These are phyloP conservation scores for Rhizopogon vulgaris DNA, from an alignment of 768 basidiomycete genomes.

Conservation along the genomic window DNA sequence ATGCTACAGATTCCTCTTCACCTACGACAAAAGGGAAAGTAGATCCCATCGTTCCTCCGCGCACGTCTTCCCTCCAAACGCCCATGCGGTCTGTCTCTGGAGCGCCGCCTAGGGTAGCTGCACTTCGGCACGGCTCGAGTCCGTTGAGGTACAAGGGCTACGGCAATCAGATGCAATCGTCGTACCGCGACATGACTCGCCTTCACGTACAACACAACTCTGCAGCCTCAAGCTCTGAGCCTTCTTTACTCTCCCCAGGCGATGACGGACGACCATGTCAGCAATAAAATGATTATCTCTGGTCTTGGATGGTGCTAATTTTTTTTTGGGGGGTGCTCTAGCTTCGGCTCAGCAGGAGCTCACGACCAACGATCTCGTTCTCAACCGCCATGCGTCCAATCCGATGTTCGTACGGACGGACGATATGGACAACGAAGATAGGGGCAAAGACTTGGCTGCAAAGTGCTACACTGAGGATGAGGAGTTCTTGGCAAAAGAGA, in stretches of 20 bases:
- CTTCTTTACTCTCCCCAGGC: slow-evolving; percentile 57
- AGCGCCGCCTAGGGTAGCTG: slow-evolving; percentile 26
- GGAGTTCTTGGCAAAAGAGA: slow-evolving; percentile 76
- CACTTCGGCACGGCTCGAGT: slow-evolving; percentile 33
- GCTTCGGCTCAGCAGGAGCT: slow-evolving; percentile 44
- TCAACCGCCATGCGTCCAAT: slow-evolving; percentile 38
- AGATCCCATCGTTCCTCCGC: slow-evolving; percentile 25
- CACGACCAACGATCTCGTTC: slow-evolving; percentile 42
- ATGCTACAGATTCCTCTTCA: slow-evolving; percentile 26
- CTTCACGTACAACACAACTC: slow-evolving; percentile 66
- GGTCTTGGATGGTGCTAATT: slow-evolving; percentile 9
- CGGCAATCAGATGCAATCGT: slow-evolving; percentile 28
- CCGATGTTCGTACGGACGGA: slow-evolving; percentile 35
- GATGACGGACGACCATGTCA: slow-evolving; percentile 48
- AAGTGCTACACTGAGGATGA: slow-evolving; percentile 87
- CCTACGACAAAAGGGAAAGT: slow-evolving; percentile 42
- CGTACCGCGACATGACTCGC: slow-evolving; percentile 34
- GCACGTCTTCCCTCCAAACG: slow-evolving; percentile 24
- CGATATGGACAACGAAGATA: slow-evolving; percentile 54
- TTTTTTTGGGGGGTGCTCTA: slow-evolving; percentile 8
- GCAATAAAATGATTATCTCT: slow-evolving; percentile 15
- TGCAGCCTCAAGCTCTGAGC: slow-evolving; percentile 75
- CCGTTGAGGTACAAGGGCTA: slow-evolving; percentile 40
- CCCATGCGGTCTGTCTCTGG: slow-evolving; percentile 27
- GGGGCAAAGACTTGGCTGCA: slow-evolving; percentile 67